These are phyloP conservation scores for Aspergillus clavatus DNA, from an alignment of 2,329 filamentous ascomycete genomes.

Conservation along the genomic window DNA sequence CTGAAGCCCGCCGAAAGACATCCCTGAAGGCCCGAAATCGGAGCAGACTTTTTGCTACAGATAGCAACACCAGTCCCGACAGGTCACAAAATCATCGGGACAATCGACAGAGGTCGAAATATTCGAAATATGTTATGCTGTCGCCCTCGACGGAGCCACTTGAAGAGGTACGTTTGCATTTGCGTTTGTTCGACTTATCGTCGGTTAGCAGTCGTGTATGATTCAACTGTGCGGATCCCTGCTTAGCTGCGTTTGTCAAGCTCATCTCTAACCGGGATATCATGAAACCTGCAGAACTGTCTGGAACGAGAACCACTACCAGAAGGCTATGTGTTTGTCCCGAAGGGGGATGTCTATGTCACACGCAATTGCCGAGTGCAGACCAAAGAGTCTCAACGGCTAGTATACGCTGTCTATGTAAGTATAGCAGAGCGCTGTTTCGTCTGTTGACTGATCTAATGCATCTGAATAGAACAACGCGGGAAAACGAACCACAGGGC, in stretches of 20 bases:
- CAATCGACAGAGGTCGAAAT: constrained; percentile 8
- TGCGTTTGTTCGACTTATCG: too few species aligned
- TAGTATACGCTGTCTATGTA: constrained; percentile 38
- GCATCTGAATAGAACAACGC: constrained; percentile 23
- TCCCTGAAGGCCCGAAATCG: constrained; percentile 5
- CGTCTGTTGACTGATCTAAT: constrained; percentile 5
- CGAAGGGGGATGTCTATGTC: constrained; percentile 41
- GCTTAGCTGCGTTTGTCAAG: constrained; percentile 2
- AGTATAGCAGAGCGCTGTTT: constrained; percentile 7
- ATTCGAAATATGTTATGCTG: constrained; percentile 12
- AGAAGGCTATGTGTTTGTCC: constrained; percentile 36
- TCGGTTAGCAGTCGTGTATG: too few species aligned
- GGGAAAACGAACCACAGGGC: constrained; percentile 34
- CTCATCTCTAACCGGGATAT: neutral
- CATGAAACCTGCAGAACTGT: constrained; percentile 29
- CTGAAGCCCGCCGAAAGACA: constrained; percentile 11
- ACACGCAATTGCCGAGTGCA: constrained; percentile 39
- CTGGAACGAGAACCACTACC: constrained; percentile 25
- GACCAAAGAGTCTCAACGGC: constrained; percentile 28
- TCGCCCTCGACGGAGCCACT: constrained; percentile 22
- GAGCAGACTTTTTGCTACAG: constrained; percentile 1
- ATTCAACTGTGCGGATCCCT: neutral
- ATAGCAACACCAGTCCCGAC: constrained; percentile 5
- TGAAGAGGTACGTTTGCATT: constrained; percentile 22
- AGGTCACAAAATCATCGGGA: neutral